Evolutionary conservation across 1,139 yeast genomes (phyloP), one percentile per base, ranked within the genome.

Genomic region (Pichia sp.): DNA sequence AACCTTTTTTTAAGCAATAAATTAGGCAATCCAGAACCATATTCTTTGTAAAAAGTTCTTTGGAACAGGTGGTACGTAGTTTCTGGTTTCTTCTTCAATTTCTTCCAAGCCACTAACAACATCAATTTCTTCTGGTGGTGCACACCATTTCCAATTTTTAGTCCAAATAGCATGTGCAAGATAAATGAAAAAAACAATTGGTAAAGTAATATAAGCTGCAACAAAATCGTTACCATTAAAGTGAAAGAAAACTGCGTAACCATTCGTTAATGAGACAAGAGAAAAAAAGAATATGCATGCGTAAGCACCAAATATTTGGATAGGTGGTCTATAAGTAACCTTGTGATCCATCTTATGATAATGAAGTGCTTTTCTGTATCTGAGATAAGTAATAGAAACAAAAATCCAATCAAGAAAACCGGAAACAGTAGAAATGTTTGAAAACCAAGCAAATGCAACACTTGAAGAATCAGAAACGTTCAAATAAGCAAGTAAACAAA

Each of bases 201-300:
- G 84, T 41, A 78, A 56, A 1, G 82, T 76, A 48, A 78, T 66
- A 59, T 78, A 78, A 7, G 82, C 76, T 19, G 83, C 81, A 41
- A 78, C 61, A 53, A 78, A 78, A 56, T 74, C 76, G 6, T 66
- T 53, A 4, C 57, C 66, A 33, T 64, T 61, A 54, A 68, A 70
- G 37, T 69, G 61, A 47, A 74, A 70, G 57, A 78, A 77, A 5
- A 72, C 77, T 1, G 71, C 74, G 54, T 74, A 77, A 29, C 83
- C 83, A 50, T 78, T 77, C 14, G 80, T 74, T 24, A 77, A 42
- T n/a, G 75, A 63, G 40, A 78, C 56, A 16, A 77, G 33, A 3
- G 64, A 44, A 45, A 75, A 65, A 48, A 75, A 65, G 23, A 63
- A 38, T 2, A 72, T 57, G 34, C 67, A 70, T 33, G 63, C 61